Conservation (phyloP, 2,329 filamentous ascomycete species). For the Exophiala dermatitidis region DNA sequence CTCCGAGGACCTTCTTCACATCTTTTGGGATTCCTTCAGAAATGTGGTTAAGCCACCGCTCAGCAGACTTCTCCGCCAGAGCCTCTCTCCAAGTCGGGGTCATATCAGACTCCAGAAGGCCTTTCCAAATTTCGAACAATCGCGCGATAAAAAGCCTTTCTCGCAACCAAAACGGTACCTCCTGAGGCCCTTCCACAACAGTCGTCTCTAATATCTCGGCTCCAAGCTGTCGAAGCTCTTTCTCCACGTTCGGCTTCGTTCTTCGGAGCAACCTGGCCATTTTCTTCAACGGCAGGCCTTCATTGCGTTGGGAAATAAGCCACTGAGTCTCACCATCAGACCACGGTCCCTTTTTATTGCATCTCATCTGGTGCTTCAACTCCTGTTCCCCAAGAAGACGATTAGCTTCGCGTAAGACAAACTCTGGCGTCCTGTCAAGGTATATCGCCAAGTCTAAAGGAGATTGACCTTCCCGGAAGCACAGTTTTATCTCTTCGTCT, state of each 20-base stretch:
- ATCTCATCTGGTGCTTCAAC: neutral
- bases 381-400: neutral
- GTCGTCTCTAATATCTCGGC: neutral
- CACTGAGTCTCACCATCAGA: neutral
- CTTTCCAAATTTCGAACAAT: neutral
- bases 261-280: neutral
- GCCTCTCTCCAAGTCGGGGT: neutral
- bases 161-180: neutral
- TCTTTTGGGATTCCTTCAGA: neutral
- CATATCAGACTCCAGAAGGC: neutral
- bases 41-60: neutral
- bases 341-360: neutral
- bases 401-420: neutral
- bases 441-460: neutral
- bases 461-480: conserved; percentile 4
- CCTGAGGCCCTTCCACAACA: neutral
- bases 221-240: neutral
- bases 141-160: neutral
- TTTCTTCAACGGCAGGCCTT: neutral
- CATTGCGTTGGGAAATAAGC: neutral
- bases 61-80: neutral
- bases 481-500: conserved; percentile 4
- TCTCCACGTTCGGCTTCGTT: neutral
- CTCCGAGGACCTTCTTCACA: neutral
- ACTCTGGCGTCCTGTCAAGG: neutral